These are phyloP conservation scores for Strobilomyces echinocephalus DNA, from an alignment of 768 basidiomycete species.

Conservation along the genomic window DNA sequence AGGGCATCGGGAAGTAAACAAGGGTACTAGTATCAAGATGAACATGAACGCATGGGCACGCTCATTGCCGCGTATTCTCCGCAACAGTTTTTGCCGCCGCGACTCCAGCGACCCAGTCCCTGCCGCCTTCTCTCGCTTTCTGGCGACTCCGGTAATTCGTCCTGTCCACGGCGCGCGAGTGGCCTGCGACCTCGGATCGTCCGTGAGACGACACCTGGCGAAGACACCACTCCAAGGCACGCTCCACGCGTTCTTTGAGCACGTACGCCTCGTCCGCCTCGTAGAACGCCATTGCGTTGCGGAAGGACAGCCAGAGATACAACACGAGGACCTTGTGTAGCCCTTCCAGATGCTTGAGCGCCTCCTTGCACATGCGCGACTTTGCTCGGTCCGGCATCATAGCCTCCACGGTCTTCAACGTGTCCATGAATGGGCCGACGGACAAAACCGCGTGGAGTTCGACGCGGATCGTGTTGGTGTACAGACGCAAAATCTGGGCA, in stretches of 20 bases:
- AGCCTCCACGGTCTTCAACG: constrained; percentile 19
- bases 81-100: constrained; percentile 20
- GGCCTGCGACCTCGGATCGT: background rate
- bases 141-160: constrained; percentile 22
- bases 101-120: constrained; percentile 15
- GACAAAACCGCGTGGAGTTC: constrained; percentile 19
- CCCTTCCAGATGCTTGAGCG: constrained; percentile 51
- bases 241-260: constrained; percentile 62
- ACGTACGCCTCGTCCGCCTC: constrained; percentile 45
- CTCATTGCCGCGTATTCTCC: constrained; percentile 6
- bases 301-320: constrained; percentile 82
- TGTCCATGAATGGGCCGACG: constrained; percentile 19
- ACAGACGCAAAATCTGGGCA: constrained; percentile 28
- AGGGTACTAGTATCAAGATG: background rate
- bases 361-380: constrained; percentile 8
- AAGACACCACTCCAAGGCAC: constrained; percentile 61
- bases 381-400: constrained; percentile 17
- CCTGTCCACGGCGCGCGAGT: background rate
- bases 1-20: background rate
- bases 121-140: constrained; percentile 10
- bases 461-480: constrained; percentile 28
- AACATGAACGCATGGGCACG: background rate
- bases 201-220: constrained; percentile 33
- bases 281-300: constrained; percentile 63
- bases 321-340: constrained; percentile 71